phyloP scores from a whole-genome alignment of 2,329 filamentous ascomycete genomes.

The Cladosporium sp. region DNA sequence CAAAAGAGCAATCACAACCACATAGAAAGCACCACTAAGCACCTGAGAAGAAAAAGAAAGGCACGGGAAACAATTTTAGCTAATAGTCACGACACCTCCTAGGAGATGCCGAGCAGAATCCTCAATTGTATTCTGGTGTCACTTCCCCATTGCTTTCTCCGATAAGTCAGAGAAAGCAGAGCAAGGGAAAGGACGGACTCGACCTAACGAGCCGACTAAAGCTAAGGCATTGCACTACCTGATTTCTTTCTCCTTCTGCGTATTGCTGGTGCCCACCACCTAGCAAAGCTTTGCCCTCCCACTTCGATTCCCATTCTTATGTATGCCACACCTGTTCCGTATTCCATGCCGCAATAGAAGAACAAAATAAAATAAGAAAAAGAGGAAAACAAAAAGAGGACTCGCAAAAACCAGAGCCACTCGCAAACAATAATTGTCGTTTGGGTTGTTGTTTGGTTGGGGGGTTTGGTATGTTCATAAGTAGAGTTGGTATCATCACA shows the following conservation, averaged over 20 bases:
- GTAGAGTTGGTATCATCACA: slow-evolving; percentile 21
- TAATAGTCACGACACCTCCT: slow-evolving; percentile 5
- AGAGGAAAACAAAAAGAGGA: not conserved
- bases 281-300: not conserved
- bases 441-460: slow-evolving; percentile 6
- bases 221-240: slow-evolving; percentile 14
- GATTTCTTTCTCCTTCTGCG: slow-evolving; percentile 8
- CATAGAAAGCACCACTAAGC: not conserved
- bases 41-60: not conserved
- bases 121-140: slow-evolving; percentile 14
- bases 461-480: slow-evolving; percentile 18
- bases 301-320: not conserved
- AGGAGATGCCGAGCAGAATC: slow-evolving; percentile 11
- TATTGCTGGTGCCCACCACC: not conserved
- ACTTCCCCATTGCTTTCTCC: not conserved
- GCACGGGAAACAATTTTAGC: not conserved
- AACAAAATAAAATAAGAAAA: not conserved
- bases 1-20: not conserved
- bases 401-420: slow-evolving; percentile 6
- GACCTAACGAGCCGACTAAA: slow-evolving; percentile 19
- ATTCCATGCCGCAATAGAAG: not conserved
- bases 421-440: not conserved
- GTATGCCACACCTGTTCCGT: slow-evolving; percentile 13
- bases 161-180: not conserved
- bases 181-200: slow-evolving; percentile 8